Evolutionary conservation across 2,329 filamentous ascomycete species (phyloP).

Genomic region (Trichoderma koningiopsis): DNA sequence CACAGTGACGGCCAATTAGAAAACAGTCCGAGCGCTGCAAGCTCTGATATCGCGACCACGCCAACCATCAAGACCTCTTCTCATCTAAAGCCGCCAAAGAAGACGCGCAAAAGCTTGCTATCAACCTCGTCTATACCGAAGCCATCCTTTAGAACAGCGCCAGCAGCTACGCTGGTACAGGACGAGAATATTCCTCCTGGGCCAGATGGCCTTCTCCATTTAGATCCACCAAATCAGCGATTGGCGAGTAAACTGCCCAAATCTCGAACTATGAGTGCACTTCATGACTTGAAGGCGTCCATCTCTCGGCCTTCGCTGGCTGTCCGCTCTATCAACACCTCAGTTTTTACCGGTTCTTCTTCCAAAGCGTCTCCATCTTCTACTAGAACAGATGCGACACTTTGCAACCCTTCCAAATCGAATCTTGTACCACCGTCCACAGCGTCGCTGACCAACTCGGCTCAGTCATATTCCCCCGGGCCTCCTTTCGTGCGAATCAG

Average conservation of each 20-base stretch:
- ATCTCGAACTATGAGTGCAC: constrained; percentile 48
- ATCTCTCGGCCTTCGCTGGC: constrained; percentile 42
- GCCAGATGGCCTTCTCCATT: constrained; percentile 10
- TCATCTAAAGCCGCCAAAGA: constrained; percentile 25
- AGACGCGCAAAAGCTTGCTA: constrained; percentile 28
- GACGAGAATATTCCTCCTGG: constrained; percentile 36
- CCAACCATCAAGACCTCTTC: constrained; percentile 27
- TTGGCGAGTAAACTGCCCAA: constrained; percentile 42
- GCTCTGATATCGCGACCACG: constrained; percentile 34
- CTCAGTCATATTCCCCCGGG: constrained; percentile 25
- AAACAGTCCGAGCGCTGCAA: constrained; percentile 37
- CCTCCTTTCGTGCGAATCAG: constrained; percentile 40
- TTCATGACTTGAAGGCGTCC: constrained; percentile 50
- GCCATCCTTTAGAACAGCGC: constrained; percentile 23
- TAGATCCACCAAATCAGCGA: neutral
- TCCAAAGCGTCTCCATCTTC: constrained; percentile 31
- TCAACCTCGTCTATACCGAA: constrained; percentile 27
- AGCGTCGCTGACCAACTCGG: constrained; percentile 28
- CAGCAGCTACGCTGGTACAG: constrained; percentile 29
- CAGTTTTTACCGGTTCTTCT: constrained; percentile 25
- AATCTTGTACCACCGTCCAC: constrained; percentile 29
- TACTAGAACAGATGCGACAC: constrained; percentile 26
- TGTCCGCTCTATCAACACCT: constrained; percentile 28
- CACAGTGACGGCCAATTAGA: constrained; percentile 31
- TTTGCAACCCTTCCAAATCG: constrained; percentile 29